Evolutionary conservation across 1,139 yeast species (phyloP).

Genomic region (Candida pseudoviswanathii): DNA sequence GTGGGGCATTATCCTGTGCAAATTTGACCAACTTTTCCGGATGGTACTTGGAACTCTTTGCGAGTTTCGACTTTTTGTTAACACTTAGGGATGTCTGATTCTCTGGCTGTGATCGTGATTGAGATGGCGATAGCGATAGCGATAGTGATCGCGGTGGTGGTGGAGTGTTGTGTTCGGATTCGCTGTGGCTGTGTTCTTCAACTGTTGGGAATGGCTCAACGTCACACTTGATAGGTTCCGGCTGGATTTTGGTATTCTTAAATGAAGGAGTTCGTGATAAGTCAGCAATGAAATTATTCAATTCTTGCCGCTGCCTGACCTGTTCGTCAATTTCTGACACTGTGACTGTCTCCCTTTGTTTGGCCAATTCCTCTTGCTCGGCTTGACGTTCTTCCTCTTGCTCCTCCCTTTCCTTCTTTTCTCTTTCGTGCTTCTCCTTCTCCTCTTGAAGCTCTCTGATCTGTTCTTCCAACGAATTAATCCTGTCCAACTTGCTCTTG

Average conservation of each 20-base stretch:
- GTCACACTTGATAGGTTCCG: neutral
- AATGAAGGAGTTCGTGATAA: constrained; percentile 1
- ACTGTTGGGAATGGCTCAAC: constrained; percentile 2
- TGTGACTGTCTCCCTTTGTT: neutral
- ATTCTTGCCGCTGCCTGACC: constrained; percentile 4
- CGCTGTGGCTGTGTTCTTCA: neutral
- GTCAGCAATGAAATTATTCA: constrained; percentile 2
- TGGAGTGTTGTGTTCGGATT: neutral
- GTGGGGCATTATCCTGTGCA: constrained; percentile 1
- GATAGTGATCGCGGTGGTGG: neutral
- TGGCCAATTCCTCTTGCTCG: neutral
- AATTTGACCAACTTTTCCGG: constrained; percentile 1
- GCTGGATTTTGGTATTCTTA: neutral
- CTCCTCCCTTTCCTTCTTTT: neutral
- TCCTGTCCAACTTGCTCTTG: constrained; percentile 3
- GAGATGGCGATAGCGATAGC: neutral
- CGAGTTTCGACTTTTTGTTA: constrained; percentile 1
- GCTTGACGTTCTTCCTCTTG: neutral
- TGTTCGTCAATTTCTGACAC: constrained; percentile 1
- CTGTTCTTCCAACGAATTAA: neutral
- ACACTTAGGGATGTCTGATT: neutral
- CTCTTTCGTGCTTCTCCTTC: constrained; percentile 7
- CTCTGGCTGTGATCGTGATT: constrained; percentile 6
- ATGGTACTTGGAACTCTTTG: neutral
- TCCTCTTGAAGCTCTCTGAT: constrained; percentile 2